phyloP scores from a whole-genome alignment of 768 basidiomycete genomes.

The Kwoniella newhampshirensis region DNA sequence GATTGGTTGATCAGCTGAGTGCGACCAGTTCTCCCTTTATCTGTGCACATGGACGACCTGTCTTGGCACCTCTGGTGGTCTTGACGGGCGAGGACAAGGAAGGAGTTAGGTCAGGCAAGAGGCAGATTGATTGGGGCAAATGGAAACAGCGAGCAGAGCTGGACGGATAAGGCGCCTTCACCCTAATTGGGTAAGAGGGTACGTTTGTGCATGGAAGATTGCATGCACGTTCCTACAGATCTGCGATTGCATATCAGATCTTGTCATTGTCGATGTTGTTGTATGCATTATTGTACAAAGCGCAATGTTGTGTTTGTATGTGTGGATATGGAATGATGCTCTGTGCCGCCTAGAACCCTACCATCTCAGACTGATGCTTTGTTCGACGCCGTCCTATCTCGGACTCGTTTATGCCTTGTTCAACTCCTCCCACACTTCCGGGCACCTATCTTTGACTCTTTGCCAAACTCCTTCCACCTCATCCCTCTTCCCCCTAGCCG shows the following conservation, averaged over 20 bases:
- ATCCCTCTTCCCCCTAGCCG: constrained; percentile 9
- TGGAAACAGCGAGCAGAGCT: neutral
- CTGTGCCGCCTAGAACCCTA: too few relatives aligned
- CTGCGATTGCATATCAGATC: too few relatives aligned
- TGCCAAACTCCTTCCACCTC: constrained; percentile 1
- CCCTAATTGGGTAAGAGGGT: too few relatives aligned
- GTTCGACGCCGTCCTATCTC: too few relatives aligned
- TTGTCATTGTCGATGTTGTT: too few relatives aligned
- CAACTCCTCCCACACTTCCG: constrained; percentile 35
- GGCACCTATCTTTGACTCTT: constrained; percentile 24
- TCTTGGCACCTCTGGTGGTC: constrained; percentile 58
- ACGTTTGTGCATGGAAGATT: too few relatives aligned
- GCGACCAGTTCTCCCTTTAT: constrained; percentile 82
- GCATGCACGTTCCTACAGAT: too few relatives aligned
- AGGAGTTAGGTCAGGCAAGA: neutral
- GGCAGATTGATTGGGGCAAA: constrained; percentile 14
- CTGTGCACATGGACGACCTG: constrained; percentile 88
- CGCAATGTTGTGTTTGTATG: too few relatives aligned
- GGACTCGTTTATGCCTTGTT: too few relatives aligned
- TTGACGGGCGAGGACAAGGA: neutral
- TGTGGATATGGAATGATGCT: too few relatives aligned
- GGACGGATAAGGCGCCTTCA: too few relatives aligned
- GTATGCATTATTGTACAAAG: constrained; percentile 8
- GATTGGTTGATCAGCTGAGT: constrained; percentile 67
- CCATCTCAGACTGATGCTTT: too few relatives aligned